phyloP scores from a whole-genome alignment of 495 filamentous ascomycete species.

The Immersiella caudata region DNA sequence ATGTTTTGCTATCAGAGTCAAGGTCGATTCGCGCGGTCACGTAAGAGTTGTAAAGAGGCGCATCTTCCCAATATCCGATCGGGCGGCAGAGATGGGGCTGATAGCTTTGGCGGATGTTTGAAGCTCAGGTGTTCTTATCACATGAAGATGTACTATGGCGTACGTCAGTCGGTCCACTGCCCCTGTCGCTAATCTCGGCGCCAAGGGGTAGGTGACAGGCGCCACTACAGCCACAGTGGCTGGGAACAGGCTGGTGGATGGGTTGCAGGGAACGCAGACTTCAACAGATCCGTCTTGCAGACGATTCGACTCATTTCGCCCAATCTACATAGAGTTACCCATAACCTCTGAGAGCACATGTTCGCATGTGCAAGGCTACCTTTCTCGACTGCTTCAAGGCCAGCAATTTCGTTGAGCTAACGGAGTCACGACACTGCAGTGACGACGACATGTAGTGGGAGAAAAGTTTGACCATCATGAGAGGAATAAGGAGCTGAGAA shows the following conservation, averaged over 20 bases:
- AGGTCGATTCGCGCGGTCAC: background rate
- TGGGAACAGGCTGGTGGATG: too few species aligned
- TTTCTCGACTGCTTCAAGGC: too few species aligned
- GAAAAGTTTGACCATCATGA: too few species aligned
- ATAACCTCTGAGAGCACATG: too few species aligned
- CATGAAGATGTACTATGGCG: conserved; percentile 16
- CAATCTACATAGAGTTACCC: too few species aligned
- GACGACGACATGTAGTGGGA: too few species aligned
- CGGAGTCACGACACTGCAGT: too few species aligned
- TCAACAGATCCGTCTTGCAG: too few species aligned
- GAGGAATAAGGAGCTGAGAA: too few species aligned
- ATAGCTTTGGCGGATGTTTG: conserved; percentile 8
- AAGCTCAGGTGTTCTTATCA: conserved; percentile 18
- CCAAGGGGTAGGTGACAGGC: conserved; percentile 2
- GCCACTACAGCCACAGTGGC: conserved; percentile 9
- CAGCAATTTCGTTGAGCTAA: too few species aligned
- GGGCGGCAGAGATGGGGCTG: background rate
- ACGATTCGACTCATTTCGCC: too few species aligned
- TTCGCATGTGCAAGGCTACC: too few species aligned
- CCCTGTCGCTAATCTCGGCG: background rate
- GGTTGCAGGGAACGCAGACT: background rate
- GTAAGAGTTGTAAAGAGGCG: background rate
- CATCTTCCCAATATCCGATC: background rate
- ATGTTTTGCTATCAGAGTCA: background rate
- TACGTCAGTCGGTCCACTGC: conserved; percentile 3